These are phyloP conservation scores for Buddleja alternifolia DNA, from an alignment of 257 asterid genomes.

Conservation along the genomic window DNA sequence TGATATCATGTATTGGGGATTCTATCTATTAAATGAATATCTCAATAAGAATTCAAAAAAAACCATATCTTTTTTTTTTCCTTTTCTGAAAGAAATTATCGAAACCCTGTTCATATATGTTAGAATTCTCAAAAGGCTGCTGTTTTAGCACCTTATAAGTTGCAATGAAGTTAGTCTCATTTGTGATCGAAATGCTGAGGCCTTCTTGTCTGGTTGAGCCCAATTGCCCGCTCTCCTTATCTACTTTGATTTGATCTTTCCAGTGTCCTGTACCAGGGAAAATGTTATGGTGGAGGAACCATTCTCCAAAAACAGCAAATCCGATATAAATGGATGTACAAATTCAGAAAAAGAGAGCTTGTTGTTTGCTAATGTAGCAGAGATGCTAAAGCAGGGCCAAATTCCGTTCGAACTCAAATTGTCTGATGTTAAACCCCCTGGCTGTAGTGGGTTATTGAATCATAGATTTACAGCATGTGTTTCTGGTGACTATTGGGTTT, in stretches of 20 bases:
- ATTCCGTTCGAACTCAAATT: slow-evolving; percentile 34
- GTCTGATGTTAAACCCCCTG: slow-evolving; percentile 32
- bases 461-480: slow-evolving; percentile 40
- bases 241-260: slow-evolving; percentile 51
- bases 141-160: neutral
- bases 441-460: slow-evolving; percentile 30
- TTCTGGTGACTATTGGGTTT: slow-evolving; percentile 51
- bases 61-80: neutral
- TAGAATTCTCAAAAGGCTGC: neutral
- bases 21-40: slow-evolving; percentile 3
- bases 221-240: slow-evolving; percentile 27
- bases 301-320: slow-evolving; percentile 31
- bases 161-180: slow-evolving; percentile 19
- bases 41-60: neutral
- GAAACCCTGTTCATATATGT: neutral
- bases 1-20: neutral
- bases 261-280: slow-evolving; percentile 71
- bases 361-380: slow-evolving; percentile 34
- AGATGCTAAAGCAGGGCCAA: slow-evolving; percentile 42
- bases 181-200: slow-evolving; percentile 11
- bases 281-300: slow-evolving; percentile 57
- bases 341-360: slow-evolving; percentile 40
- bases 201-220: neutral
- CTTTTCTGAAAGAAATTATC: neutral
- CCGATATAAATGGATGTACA: slow-evolving; percentile 38